phyloP scores from a whole-genome alignment of 805 yeast species.

The Schwanniomyces polymorphus region DNA sequence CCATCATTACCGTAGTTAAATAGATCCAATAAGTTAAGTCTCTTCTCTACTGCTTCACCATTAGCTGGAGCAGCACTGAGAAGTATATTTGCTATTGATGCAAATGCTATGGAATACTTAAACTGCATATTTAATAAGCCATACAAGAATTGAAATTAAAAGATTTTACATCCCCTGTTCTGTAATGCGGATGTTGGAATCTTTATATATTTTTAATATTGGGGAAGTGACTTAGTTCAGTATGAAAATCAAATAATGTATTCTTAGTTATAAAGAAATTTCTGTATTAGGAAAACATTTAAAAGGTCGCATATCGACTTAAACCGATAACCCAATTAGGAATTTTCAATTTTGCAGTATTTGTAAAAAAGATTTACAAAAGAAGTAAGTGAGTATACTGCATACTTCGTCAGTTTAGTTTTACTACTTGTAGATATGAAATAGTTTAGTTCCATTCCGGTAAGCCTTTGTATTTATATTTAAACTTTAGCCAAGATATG shows the following conservation, averaged over 20 bases:
- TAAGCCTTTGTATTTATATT: too few species aligned
- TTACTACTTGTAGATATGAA: too few species aligned
- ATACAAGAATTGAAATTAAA: background rate
- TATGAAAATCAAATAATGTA: background rate
- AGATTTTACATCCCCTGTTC: background rate
- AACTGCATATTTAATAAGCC: background rate
- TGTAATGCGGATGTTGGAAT: background rate
- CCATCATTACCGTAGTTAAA: background rate
- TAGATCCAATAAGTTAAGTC: background rate
- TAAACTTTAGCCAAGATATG: too few species aligned
- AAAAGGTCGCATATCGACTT: background rate
- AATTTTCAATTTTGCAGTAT: background rate
- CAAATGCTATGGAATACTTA: background rate
- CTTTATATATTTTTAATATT: background rate
- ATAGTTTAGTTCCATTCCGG: too few species aligned
- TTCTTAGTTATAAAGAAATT: background rate
- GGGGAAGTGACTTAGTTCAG: background rate
- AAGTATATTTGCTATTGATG: background rate
- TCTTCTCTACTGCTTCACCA: background rate
- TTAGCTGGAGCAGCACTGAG: background rate
- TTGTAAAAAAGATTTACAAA: background rate
- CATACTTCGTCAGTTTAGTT: too few species aligned
- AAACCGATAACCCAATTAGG: background rate
- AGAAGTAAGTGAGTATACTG: background rate
- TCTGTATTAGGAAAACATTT: background rate